Conservation (phyloP, 805 yeast genomes). For the Saccharomycopsis sp. region DNA sequence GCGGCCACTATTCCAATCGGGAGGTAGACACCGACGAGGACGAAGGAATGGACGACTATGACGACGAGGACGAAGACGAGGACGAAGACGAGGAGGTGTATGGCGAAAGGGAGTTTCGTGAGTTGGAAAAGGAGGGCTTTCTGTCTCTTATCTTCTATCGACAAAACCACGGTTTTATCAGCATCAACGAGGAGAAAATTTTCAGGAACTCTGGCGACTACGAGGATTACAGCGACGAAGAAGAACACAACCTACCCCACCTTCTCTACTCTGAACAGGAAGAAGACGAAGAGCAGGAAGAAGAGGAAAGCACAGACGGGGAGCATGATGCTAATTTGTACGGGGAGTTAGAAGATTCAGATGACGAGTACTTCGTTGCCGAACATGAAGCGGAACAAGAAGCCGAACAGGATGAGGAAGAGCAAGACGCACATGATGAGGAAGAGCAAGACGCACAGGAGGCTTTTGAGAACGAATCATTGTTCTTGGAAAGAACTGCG, state of each 20-base stretch:
- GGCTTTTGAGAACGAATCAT: slow-evolving; percentile 6
- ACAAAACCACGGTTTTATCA: slow-evolving; percentile 7
- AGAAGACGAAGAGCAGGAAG: slow-evolving; percentile 1
- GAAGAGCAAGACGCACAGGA: slow-evolving; percentile 5
- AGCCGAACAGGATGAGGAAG: slow-evolving; percentile 7
- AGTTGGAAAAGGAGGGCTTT: background rate
- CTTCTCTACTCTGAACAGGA: no score
- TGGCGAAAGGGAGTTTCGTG: background rate
- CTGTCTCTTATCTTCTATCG: background rate
- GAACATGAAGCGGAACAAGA: slow-evolving; percentile 7
- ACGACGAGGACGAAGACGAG: background rate
- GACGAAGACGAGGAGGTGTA: background rate
- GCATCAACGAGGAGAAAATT: background rate
- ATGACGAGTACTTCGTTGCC: background rate
- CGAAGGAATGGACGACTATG: background rate
- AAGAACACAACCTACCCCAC: no score
- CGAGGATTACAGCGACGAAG: background rate
- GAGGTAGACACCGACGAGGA: background rate
- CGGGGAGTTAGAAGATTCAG: background rate
- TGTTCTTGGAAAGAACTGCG: no score
- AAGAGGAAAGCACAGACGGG: slow-evolving; percentile 5
- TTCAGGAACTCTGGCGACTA: background rate
- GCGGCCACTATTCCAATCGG: background rate
- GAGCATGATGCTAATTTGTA: background rate
- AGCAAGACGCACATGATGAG: slow-evolving; percentile 1